Evolutionary conservation across 2,329 filamentous ascomycete genomes (phyloP), one percentile per base, ranked within the genome.

Genomic region (Aaosphaeria pasadenensis): DNA sequence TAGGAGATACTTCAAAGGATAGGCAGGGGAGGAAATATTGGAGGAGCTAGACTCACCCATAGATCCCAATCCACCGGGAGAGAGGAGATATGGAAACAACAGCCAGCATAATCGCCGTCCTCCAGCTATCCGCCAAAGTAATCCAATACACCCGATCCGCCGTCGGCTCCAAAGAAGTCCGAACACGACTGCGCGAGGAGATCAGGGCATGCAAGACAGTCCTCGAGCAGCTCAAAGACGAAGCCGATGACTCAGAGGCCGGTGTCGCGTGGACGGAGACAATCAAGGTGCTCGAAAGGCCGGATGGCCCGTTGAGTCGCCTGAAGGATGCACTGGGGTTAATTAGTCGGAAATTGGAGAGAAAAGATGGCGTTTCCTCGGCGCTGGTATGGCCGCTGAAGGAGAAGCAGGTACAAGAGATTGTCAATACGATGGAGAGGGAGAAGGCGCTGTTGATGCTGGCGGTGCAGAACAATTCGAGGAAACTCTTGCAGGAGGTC

Each of bases 81-180:
- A 24, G 17, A 24, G 17, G 17, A 24, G 17, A 24, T 2, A 24
- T 24, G 17, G 17, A 24, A 24, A 4, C 41, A 6, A 44, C 53
- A 6, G 55, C 59, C 9, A 62, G 61, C 48, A 53, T 65, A 11
- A 58, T 62, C 39, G 47, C 58, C 29, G 43, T 63, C 30, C 43
- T 63, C 17, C 47, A 64, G 35, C 43, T 63, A n/a, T 55, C 56
- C 5, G 43, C 28, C 30, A 58, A 52, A 42, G 41, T 60, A 11
- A 42, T 57, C 39, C 39, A 46, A 7, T 63, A 62, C 46, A 36
- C 63, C 11, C 56, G 50, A 31, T 47, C 57, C 33, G 54, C 58
- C 11, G 54, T 52, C 17, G 49, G 53, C 45, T 57, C 60, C 4
- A 41, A 55, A 9, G 54, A 54, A 45, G 62, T 64, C 9, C 49